Base-by-base conservation (phyloP, 768 basidiomycete genomes). In the Leucocoprinus leucothites region DNA sequence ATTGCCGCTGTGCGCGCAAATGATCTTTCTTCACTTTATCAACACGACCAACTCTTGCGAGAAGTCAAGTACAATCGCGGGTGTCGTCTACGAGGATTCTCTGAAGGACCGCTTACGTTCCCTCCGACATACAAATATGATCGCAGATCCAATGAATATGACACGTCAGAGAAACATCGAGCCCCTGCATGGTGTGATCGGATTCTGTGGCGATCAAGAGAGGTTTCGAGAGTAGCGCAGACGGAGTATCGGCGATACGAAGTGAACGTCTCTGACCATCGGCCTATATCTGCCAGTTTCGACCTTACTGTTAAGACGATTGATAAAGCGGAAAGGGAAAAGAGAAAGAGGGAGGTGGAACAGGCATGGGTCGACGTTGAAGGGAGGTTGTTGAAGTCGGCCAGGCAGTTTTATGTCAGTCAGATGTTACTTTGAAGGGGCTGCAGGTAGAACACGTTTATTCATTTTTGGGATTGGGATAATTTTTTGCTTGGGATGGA, bases 111-210 rank as follows among this genome's bases (percentile, higher is more conserved):
- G 0, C 82, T 98, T 59, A 81, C 76, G 0, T 99, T 99, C 61
- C 69, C 79, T 1, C 94, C 95, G 16, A 97, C 95, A 35, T 98
- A 98, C 82, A 97, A 97, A 70, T 98, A 97, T 71, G 93, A 96
- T 67, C 84, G 82, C 1, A 73, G 81, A 5, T 83, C 91, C 21
- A 69, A 81, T 65, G 80, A 85, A 58, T 99, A 92, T 63, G 96
- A 99, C 65, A 77, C 87, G 2, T 92, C 89, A 0, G 91, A 93
- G 67, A 98, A 98, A 69, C 79, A 81, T 11, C 87, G 96, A 0
- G 77, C 85, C 7, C 96, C 96, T 3, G 94, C 96, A 1, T 99
- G 95, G 94, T 99, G 96, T 66, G 96, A 99, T 67, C 86, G 96
- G 4, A 82, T 99, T 19, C 72, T 98, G 40, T 96, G 87, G 84